Conservation (phyloP, 1,284 basidiomycete species). For the Coniferiporia sulphurascens region DNA sequence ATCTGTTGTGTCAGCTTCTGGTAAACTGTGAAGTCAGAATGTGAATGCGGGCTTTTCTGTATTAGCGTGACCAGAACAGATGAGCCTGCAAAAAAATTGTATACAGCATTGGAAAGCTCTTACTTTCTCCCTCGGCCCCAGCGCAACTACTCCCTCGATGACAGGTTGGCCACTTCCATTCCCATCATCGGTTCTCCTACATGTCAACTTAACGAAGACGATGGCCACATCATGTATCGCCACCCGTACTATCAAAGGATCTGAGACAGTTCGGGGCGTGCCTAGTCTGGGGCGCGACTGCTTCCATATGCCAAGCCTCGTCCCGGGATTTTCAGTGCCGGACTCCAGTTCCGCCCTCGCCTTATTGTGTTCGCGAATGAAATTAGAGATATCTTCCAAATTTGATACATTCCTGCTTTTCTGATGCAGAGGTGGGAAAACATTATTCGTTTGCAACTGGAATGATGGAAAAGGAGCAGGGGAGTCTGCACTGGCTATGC, state of each 20-base stretch:
- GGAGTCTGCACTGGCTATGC: conserved; percentile 52
- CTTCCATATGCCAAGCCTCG: conserved; percentile 10
- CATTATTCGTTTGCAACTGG: conserved; percentile 32
- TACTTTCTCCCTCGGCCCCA: conserved; percentile 67
- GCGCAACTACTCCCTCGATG: conserved; percentile 58
- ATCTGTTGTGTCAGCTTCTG: conserved; percentile 62
- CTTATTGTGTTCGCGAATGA: conserved; percentile 22
- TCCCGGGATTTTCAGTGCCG: conserved; percentile 13
- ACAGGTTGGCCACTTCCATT: conserved; percentile 12
- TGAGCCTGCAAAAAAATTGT: conserved; percentile 3
- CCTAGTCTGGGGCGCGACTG: conserved; percentile 7
- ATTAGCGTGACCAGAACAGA: conserved; percentile 8
- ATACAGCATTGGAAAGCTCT: conserved; percentile 17
- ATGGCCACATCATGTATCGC: conserved; percentile 55
- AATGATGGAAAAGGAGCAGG: conserved; percentile 50
- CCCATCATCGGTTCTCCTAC: conserved; percentile 27
- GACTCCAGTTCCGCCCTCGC: conserved; percentile 33
- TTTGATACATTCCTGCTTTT: neutral
- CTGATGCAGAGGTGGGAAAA: conserved; percentile 36
- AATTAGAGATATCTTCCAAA: conserved; percentile 4
- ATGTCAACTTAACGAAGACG: conserved; percentile 49
- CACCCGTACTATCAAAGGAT: conserved; percentile 28
- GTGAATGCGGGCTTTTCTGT: conserved; percentile 61
- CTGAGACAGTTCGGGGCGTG: conserved; percentile 2
- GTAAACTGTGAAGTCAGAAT: conserved; percentile 61